phyloP scores from a whole-genome alignment of 495 filamentous ascomycete species.

The Chlorociboria aeruginascens region DNA sequence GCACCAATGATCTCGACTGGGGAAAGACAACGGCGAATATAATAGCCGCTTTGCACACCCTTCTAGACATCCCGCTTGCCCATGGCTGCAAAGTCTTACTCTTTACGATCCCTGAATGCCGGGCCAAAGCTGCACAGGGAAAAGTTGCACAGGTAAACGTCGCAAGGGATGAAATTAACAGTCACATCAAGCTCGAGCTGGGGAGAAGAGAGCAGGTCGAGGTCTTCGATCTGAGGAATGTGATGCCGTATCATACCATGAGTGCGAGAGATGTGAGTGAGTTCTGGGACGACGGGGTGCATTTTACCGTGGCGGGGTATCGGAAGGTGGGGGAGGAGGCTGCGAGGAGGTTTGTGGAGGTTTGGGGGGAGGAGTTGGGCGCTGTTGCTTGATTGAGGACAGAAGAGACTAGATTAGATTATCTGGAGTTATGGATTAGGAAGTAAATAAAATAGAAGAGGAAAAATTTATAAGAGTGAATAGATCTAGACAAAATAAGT shows the following conservation, averaged over 20 bases:
- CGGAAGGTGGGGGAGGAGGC: slow-evolving; percentile 43
- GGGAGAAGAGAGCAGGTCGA: slow-evolving; percentile 32
- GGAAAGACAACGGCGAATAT: background rate
- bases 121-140: slow-evolving; percentile 6
- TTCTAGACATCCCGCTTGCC: slow-evolving; percentile 2
- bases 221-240: slow-evolving; percentile 38
- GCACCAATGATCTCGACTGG: slow-evolving; percentile 18
- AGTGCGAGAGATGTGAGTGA: slow-evolving; percentile 25
- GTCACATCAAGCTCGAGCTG: slow-evolving; percentile 27
- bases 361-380: background rate
- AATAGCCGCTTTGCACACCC: background rate
- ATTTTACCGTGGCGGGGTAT: slow-evolving; percentile 48
- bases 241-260: slow-evolving; percentile 41
- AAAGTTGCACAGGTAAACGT: slow-evolving; percentile 23
- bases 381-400: too few relatives aligned
- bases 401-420: too few relatives aligned
- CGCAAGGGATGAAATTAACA: slow-evolving; percentile 38
- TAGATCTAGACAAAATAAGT: too few relatives aligned
- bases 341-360: slow-evolving; percentile 16
- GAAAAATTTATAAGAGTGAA: too few relatives aligned
- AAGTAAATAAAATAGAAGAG: too few relatives aligned
- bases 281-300: slow-evolving; percentile 51
- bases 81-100: slow-evolving; percentile 41
- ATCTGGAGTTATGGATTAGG: too few relatives aligned
- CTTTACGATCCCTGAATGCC: slow-evolving; percentile 46